Evolutionary conservation across 306 rosid species (phyloP).

Genomic region (Calophaca sinica): DNA sequence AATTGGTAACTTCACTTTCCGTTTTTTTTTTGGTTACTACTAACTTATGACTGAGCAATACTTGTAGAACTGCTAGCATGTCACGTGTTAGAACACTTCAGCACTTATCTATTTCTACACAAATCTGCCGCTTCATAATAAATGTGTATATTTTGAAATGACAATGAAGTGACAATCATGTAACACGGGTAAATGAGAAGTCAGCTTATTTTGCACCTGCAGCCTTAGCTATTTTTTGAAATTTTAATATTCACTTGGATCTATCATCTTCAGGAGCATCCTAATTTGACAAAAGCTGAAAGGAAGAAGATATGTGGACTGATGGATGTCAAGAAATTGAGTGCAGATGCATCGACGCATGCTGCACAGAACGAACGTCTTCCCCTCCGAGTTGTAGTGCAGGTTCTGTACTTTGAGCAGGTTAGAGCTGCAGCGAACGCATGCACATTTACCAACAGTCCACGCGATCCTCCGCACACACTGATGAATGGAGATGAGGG

Average conservation of each 20-base stretch:
- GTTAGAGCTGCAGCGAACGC: constrained; percentile 61
- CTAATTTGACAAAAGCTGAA: constrained; percentile 72
- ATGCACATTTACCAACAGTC: constrained; percentile 42
- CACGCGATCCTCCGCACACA: constrained; percentile 38
- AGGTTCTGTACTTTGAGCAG: constrained; percentile 92
- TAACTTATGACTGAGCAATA: not conserved
- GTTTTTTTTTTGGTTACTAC: not conserved
- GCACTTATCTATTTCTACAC: not conserved
- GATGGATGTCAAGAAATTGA: constrained; percentile 84
- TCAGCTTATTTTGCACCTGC: not conserved
- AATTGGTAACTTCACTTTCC: not conserved
- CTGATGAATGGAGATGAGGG: constrained; percentile 53
- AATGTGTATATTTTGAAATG: not conserved
- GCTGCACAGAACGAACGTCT: constrained; percentile 95
- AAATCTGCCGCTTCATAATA: not conserved
- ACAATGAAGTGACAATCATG: constrained; percentile 1
- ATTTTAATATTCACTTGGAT: not conserved
- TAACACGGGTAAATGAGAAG: not conserved
- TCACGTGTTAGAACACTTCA: not conserved
- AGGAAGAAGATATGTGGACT: constrained; percentile 75
- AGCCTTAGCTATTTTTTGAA: not conserved
- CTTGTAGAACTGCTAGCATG: not conserved
- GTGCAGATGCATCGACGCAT: constrained; percentile 72
- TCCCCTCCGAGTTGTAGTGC: constrained; percentile 91
- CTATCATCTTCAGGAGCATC: constrained; percentile 71